These are phyloP conservation scores for Ramaria sp. DNA, from an alignment of 768 basidiomycete genomes.

Conservation along the genomic window DNA sequence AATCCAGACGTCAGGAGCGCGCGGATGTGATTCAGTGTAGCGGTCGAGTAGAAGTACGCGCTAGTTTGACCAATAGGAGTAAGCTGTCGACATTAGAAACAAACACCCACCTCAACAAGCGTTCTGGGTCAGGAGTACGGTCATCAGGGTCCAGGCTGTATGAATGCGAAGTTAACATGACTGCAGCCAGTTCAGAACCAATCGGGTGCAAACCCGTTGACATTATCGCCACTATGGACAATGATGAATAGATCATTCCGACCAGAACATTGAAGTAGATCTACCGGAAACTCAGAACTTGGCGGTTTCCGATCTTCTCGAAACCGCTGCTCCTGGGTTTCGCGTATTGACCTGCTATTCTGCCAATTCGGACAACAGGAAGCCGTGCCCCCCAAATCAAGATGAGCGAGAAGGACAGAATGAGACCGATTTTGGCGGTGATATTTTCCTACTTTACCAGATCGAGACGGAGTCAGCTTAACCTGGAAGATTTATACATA, in stretches of 20 bases:
- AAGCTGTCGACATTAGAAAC: not conserved
- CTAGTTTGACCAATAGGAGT: slow-evolving; percentile 26
- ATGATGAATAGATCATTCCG: not conserved
- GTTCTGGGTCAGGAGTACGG: slow-evolving; percentile 82
- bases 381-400: slow-evolving; percentile 88
- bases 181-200: not conserved
- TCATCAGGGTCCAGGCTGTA: slow-evolving; percentile 59
- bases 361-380: slow-evolving; percentile 84
- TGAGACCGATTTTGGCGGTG: slow-evolving; percentile 77
- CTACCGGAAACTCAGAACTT: slow-evolving; percentile 82
- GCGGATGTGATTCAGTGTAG: slow-evolving; percentile 89
- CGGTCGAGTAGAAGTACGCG: slow-evolving; percentile 92
- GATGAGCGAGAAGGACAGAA: slow-evolving; percentile 91
- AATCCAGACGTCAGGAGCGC: slow-evolving; percentile 86
- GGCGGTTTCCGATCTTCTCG: slow-evolving; percentile 64
- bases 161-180: slow-evolving; percentile 5
- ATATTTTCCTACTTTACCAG: slow-evolving; percentile 58
- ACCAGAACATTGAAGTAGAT: slow-evolving; percentile 12
- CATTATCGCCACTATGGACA: slow-evolving; percentile 79
- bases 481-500: slow-evolving; percentile 25
- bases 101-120: slow-evolving; percentile 63
- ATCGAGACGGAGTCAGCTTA: slow-evolving; percentile 11
- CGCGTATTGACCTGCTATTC: slow-evolving; percentile 95
- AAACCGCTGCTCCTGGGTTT: slow-evolving; percentile 82
- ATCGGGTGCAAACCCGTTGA: slow-evolving; percentile 63